Percentiles rank a stretch among this genome's conserved stretches.
Evolutionary conservation across 192 early-diverging fungal genomes (phyloP).

Genomic region (Entomortierella beljakovae): DNA sequence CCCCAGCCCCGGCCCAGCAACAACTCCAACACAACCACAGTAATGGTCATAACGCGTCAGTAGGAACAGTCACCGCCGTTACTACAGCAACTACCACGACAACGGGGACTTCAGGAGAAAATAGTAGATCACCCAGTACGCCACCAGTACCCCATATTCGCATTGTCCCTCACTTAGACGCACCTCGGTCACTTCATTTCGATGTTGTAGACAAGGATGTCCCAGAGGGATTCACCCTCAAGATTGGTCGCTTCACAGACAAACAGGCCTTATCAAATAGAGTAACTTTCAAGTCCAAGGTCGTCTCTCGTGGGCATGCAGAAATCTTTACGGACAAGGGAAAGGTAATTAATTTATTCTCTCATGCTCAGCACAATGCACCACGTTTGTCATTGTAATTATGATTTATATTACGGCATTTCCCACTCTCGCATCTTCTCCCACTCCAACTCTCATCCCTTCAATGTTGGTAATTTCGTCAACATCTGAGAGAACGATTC

Average conservation of each 20-base stretch:
- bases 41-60: slow-evolving; percentile 6
- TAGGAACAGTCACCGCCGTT: not conserved
- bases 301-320: slow-evolving; percentile 92
- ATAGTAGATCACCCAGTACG: slow-evolving; percentile 15
- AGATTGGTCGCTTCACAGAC: slow-evolving; percentile 83
- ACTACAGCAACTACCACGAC: not conserved
- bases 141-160: slow-evolving; percentile 59
- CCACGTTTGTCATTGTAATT: no score
- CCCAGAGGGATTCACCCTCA: slow-evolving; percentile 66
- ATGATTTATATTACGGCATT: no score
- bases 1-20: slow-evolving; percentile 3
- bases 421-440: no score
- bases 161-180: slow-evolving; percentile 68
- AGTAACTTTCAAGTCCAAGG: slow-evolving; percentile 91
- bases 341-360: slow-evolving; percentile 47
- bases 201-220: slow-evolving; percentile 70
- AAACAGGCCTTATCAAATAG: slow-evolving; percentile 69
- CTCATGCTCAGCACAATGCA: no score
- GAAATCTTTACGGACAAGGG: slow-evolving; percentile 91
- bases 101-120: not conserved
- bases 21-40: slow-evolving; percentile 14
- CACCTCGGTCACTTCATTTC: slow-evolving; percentile 63
- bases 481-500: no score
- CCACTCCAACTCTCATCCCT: no score
- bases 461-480: no score